phyloP scores from a whole-genome alignment of 495 filamentous ascomycete genomes.

The Aspergillus incahuasiensis region DNA sequence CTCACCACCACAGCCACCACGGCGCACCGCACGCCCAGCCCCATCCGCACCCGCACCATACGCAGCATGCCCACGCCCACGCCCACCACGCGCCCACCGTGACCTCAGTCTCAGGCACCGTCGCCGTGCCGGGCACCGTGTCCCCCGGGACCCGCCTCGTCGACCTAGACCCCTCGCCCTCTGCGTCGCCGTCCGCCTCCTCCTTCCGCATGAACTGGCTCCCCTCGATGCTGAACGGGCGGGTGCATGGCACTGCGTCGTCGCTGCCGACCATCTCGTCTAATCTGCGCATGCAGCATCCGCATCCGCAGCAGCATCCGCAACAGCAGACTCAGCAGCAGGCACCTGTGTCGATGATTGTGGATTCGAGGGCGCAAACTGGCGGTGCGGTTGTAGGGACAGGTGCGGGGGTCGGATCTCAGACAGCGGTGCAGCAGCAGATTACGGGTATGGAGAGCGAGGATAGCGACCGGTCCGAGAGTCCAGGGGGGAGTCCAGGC shows the following conservation, averaged over 20 bases:
- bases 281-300: constrained; percentile 17
- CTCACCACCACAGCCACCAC: constrained; percentile 1
- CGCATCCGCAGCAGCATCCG: constrained; percentile 17
- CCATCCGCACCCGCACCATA: not conserved
- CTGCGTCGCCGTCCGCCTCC: constrained; percentile 7
- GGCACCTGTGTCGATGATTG: constrained; percentile 9
- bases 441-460: constrained; percentile 14
- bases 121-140: not conserved
- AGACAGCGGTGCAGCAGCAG: not conserved
- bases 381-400: not conserved
- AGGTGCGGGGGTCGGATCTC: not conserved
- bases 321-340: constrained; percentile 23
- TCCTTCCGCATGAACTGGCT: constrained; percentile 26
- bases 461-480: constrained; percentile 22
- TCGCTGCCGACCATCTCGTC: constrained; percentile 22
- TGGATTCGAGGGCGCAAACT: constrained; percentile 4
- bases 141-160: constrained; percentile 1
- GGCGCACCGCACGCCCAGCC: not conserved
- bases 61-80: not conserved
- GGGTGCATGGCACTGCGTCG: constrained; percentile 9
- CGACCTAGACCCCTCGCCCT: not conserved
- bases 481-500: constrained; percentile 8
- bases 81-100: not conserved
- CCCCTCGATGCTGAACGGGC: constrained; percentile 20
- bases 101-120: not conserved